Conservation (phyloP, 352 stramenopile species). For the Pythium guiyangense region DNA sequence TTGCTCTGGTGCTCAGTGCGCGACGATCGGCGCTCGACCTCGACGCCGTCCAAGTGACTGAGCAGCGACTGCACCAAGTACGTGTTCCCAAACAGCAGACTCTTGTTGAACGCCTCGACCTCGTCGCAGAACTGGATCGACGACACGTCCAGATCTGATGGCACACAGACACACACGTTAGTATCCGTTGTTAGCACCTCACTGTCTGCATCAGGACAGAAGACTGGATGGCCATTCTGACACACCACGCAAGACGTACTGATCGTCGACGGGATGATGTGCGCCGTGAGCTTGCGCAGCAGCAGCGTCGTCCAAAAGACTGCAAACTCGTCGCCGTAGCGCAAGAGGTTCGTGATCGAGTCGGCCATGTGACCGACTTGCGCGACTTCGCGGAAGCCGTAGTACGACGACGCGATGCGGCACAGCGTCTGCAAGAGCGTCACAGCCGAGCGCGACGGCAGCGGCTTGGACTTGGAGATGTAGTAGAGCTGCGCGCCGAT, state of each 20-base stretch:
- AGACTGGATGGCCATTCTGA: not conserved
- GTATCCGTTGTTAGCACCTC: constrained; percentile 1
- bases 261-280: constrained; percentile 27
- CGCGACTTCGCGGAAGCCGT: constrained; percentile 82
- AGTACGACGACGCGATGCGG: constrained; percentile 81
- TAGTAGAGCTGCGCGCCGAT: constrained; percentile 82
- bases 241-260: constrained; percentile 30
- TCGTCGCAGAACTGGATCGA: constrained; percentile 65
- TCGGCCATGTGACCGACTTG: constrained; percentile 75
- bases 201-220: not conserved
- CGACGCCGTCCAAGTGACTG: constrained; percentile 49
- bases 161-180: constrained; percentile 7
- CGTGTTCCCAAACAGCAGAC: constrained; percentile 62
- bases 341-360: constrained; percentile 69
- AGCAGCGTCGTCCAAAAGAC: constrained; percentile 86
- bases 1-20: constrained; percentile 15
- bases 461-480: constrained; percentile 57
- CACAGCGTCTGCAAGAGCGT: constrained; percentile 81
- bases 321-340: constrained; percentile 79
- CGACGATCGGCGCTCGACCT: constrained; percentile 23
- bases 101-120: constrained; percentile 73
- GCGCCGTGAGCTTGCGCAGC: constrained; percentile 54
- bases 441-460: constrained; percentile 60
- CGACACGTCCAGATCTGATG: constrained; percentile 34
- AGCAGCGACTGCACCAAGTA: constrained; percentile 67